These are phyloP conservation scores for Cenchrus americanus DNA, from an alignment of 176 grass and related monocot species.

Conservation along the genomic window DNA sequence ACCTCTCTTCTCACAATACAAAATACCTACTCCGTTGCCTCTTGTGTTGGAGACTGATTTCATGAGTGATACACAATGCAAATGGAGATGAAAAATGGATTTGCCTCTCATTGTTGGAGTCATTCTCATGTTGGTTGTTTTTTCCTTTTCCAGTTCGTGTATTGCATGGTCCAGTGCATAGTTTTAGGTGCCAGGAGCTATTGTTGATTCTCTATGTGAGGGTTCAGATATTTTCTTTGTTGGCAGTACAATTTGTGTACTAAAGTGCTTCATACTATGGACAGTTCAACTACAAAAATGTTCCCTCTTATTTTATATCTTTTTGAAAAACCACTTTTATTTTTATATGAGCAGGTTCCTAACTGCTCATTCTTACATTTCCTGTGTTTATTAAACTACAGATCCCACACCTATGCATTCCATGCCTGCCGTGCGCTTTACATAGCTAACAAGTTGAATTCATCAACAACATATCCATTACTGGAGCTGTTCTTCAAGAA, in stretches of 20 bases:
- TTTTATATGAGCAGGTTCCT: neutral
- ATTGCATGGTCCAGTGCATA: neutral
- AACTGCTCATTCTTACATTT: neutral
- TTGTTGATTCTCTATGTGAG: neutral
- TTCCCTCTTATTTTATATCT: neutral
- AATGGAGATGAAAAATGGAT: no score
- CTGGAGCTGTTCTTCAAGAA: constrained; percentile 89
- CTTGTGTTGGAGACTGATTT: no score
- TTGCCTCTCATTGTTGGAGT: no score
- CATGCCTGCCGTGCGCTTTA: constrained; percentile 83
- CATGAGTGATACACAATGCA: no score
- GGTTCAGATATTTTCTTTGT: neutral
- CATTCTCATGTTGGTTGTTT: neutral
- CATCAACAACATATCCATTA: constrained; percentile 81
- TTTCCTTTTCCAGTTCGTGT: neutral
- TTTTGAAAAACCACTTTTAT: no score
- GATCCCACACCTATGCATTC: constrained; percentile 86
- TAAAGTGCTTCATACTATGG: neutral
- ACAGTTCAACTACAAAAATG: neutral
- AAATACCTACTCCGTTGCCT: no score
- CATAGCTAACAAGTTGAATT: constrained; percentile 89
- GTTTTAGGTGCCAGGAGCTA: neutral
- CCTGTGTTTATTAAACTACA: constrained; percentile 42
- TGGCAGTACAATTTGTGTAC: neutral
- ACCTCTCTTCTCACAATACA: no score